Evolutionary conservation across 2,329 filamentous ascomycete genomes (phyloP).

Genomic region (Diaporthe destruens): DNA sequence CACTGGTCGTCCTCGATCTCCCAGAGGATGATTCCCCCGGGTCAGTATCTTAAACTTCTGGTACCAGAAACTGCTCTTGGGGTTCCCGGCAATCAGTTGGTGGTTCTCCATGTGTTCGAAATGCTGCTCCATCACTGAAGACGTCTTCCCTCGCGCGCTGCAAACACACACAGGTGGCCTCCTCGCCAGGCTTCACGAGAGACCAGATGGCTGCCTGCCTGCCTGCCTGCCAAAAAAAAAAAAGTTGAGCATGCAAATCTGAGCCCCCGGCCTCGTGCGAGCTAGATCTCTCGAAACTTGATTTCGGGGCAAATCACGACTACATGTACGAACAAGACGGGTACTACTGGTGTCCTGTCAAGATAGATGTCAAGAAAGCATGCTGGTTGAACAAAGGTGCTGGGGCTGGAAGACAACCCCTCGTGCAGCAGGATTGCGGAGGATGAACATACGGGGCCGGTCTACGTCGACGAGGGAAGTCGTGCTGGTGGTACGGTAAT

Average conservation of each 20-base stretch:
- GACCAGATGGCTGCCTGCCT: too few species aligned
- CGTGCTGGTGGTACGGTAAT: too few species aligned
- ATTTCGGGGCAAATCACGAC: background rate
- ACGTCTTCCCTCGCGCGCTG: background rate
- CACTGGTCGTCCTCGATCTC: background rate
- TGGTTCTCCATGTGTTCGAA: too few species aligned
- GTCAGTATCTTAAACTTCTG: too few species aligned
- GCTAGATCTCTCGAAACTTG: background rate
- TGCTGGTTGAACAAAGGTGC: background rate
- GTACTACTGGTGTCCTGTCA: background rate
- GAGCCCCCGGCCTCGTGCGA: background rate
- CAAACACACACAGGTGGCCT: too few species aligned
- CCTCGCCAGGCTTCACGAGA: background rate
- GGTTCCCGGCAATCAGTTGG: background rate
- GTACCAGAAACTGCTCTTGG: background rate
- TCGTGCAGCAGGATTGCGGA: too few species aligned
- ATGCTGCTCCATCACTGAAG: background rate
- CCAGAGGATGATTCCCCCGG: background rate
- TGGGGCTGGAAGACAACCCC: background rate
- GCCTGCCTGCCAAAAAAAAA: background rate
- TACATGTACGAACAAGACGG: background rate
- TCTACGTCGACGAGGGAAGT: background rate
- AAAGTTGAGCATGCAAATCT: background rate
- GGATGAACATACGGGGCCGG: background rate
- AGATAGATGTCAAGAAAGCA: background rate